phyloP scores from a whole-genome alignment of 257 asterid genomes.

The Echium plantagineum region DNA sequence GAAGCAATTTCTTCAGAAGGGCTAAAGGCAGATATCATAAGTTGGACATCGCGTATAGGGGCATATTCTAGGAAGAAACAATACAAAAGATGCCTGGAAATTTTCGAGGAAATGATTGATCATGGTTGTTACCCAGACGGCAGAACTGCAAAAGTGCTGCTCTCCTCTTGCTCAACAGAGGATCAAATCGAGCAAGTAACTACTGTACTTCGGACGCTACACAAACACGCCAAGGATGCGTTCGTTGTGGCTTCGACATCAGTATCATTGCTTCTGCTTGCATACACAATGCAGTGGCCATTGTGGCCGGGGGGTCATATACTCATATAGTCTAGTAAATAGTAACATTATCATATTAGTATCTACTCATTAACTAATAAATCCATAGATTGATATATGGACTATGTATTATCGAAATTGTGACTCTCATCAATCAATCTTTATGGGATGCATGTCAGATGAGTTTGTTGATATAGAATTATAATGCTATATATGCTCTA shows the following conservation, averaged over 20 bases:
- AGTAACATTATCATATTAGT: background rate
- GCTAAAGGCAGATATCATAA: slow-evolving; percentile 52
- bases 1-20: slow-evolving; percentile 30
- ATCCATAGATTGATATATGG: no score
- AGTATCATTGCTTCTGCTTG: background rate
- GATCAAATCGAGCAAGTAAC: slow-evolving; percentile 70
- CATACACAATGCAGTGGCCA: background rate
- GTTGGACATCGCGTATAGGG: slow-evolving; percentile 73
- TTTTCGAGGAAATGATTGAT: slow-evolving; percentile 83
- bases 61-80: slow-evolving; percentile 70
- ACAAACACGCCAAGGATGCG: slow-evolving; percentile 14
- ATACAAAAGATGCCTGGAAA: slow-evolving; percentile 49
- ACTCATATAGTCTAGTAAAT: no score
- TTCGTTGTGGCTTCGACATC: background rate
- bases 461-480: no score
- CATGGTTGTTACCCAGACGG: slow-evolving; percentile 74
- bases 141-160: slow-evolving; percentile 75
- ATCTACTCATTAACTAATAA: no score
- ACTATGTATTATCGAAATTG: no score
- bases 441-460: no score
- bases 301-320: background rate
- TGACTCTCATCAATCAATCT: no score
- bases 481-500: no score
- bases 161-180: slow-evolving; percentile 55
- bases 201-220: slow-evolving; percentile 57